Conservation (phyloP, 805 yeast genomes). For the Pichia rugopelliculosa region DNA sequence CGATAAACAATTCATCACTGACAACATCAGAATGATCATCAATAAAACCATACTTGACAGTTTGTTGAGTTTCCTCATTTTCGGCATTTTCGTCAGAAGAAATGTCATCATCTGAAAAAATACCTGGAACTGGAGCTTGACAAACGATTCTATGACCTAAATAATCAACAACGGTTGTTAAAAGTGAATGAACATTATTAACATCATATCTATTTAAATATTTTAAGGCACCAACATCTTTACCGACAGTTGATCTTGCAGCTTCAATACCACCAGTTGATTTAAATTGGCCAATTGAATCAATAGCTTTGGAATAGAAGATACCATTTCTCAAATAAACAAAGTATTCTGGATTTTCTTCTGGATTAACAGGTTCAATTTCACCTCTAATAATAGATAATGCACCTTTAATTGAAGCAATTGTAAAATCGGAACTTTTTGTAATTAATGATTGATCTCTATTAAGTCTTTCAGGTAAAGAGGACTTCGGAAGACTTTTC, state of each 20-base stretch:
- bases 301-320: slow-evolving; percentile 75
- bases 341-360: slow-evolving; percentile 51
- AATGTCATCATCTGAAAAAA: slow-evolving; percentile 40
- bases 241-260: slow-evolving; percentile 69
- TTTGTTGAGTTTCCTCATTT: slow-evolving; percentile 33
- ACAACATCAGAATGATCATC: slow-evolving; percentile 49
- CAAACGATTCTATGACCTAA: slow-evolving; percentile 83
- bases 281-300: slow-evolving; percentile 57
- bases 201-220: slow-evolving; percentile 60
- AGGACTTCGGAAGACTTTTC: slow-evolving; percentile 56
- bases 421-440: slow-evolving; percentile 67
- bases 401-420: slow-evolving; percentile 74
- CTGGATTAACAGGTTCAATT: slow-evolving; percentile 72
- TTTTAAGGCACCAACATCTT: slow-evolving; percentile 70
- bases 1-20: slow-evolving; percentile 45
- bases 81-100: slow-evolving; percentile 29
- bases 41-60: slow-evolving; percentile 68
- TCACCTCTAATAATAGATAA: slow-evolving; percentile 68
- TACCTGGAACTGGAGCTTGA: slow-evolving; percentile 95
- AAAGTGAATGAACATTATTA: slow-evolving; percentile 57
- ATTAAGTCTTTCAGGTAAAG: slow-evolving; percentile 54
- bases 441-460: slow-evolving; percentile 72
- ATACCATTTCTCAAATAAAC: slow-evolving; percentile 77
- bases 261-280: slow-evolving; percentile 77
- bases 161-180: slow-evolving; percentile 84